Evolutionary conservation across 306 rosid species (phyloP).

Genomic region (Pueraria montana): DNA sequence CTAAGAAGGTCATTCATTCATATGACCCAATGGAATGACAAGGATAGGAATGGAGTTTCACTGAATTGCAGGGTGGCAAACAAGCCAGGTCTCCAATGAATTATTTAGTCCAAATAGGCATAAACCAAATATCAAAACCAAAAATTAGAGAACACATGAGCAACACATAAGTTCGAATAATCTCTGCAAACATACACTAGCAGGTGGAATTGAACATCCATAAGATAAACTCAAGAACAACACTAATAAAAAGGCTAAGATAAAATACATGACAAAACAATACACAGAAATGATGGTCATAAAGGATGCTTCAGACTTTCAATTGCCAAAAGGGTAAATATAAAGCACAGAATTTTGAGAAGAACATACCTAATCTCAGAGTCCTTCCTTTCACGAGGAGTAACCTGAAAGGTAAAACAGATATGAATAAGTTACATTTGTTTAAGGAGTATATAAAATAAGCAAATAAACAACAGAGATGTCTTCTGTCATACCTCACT

Average conservation of each 20-base stretch:
- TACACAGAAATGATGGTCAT: constrained; percentile 5
- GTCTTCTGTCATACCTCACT: constrained; percentile 76
- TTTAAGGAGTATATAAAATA: constrained; percentile 30
- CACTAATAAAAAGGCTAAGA: constrained; percentile 24
- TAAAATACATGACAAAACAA: constrained; percentile 12
- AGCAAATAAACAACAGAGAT: constrained; percentile 28
- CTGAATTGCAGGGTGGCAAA: neutral
- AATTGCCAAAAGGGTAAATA: neutral
- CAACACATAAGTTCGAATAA: constrained; percentile 14
- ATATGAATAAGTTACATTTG: constrained; percentile 29
- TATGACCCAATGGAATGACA: neutral
- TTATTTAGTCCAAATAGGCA: constrained; percentile 11
- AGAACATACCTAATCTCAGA: constrained; percentile 87
- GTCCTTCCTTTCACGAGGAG: constrained; percentile 89
- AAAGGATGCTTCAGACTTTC: neutral
- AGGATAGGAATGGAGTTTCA: neutral
- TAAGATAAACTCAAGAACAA: constrained; percentile 18
- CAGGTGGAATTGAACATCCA: neutral
- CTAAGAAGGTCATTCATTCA: constrained; percentile 1
- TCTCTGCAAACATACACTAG: neutral
- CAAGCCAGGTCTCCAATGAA: constrained; percentile 9
- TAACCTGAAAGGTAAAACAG: constrained; percentile 65
- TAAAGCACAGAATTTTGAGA: constrained; percentile 21
- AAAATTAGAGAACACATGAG: constrained; percentile 8
- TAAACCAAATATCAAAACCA: neutral